Evolutionary conservation across 2,329 filamentous ascomycete genomes (phyloP).

Genomic region (Tympanopsis confertula): DNA sequence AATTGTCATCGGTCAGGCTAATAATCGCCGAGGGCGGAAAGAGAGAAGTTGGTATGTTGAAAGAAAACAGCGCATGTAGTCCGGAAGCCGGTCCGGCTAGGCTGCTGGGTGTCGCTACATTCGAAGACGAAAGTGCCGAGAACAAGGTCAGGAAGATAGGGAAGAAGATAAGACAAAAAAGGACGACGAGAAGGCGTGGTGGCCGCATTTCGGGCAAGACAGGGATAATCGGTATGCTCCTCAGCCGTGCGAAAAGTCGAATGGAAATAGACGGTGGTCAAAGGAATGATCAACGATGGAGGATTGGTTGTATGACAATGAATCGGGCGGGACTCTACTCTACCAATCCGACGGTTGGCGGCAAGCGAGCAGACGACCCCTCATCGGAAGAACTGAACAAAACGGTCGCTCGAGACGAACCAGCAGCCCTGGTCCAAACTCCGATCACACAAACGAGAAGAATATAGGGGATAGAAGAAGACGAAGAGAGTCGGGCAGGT

Average conservation of each 20-base stretch:
- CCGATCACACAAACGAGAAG: not conserved
- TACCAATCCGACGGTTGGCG: no score
- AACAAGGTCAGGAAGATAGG: slow-evolving; percentile 2
- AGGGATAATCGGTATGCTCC: not conserved
- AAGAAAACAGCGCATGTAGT: not conserved
- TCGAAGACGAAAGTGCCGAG: not conserved
- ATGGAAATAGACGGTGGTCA: not conserved
- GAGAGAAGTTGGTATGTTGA: slow-evolving; percentile 29
- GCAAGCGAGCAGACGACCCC: not conserved
- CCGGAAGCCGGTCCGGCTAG: not conserved
- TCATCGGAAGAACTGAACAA: not conserved
- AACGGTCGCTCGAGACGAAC: not conserved
- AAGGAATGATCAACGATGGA: not conserved
- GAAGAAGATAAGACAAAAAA: slow-evolving; percentile 3
- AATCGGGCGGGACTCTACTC: not conserved
- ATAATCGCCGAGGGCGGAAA: slow-evolving; percentile 62
- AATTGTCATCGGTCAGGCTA: slow-evolving; percentile 61
- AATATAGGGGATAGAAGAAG: not conserved
- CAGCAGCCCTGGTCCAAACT: not conserved
- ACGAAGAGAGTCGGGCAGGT: slow-evolving; percentile 1
- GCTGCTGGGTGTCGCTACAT: not conserved
- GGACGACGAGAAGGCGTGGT: slow-evolving; percentile 1
- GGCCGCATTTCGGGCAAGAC: not conserved
- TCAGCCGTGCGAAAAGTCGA: not conserved
- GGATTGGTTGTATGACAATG: no score